Evolutionary conservation across 208 protist species (phyloP), one percentile per base, ranked within the genome.

Genomic region (Angomonas deanei): DNA sequence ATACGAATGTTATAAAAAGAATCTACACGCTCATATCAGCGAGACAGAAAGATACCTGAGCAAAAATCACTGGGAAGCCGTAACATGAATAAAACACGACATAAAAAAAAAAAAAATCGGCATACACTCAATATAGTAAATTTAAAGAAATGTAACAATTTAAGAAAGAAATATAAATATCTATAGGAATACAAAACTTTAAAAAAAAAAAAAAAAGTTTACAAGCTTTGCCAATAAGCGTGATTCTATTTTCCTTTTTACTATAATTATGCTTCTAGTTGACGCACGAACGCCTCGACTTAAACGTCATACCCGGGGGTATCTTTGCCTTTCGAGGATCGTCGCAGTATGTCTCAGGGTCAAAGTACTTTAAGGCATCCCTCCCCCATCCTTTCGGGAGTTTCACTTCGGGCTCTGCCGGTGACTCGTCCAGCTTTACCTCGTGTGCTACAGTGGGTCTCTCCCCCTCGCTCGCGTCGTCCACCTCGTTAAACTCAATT

Each of bases 341-440:
- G 61, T 91, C 84, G 64, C 73, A 86, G 58, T 91, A 91, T 19
- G 84, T 91, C 36, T 83, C 74, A n/a, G 79, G 68, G 71, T 91
- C 84, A 65, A 91, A 91, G 70, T 74, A 91, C 34, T 76, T 76
- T 38, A 61, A 28, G n/a, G 84, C 80, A 31, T 86, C 74, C 24
- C 48, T 74, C n/a, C 84, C 84, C 84, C 84, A 91, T n/a, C 84
- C 84, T 33, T 80, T 76, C 28, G 84, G 84, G 21, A 66, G 62
- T 38, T 65, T 54, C 61, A 55, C 34, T 38, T 26, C 46, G 19
- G 59, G 13, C 4, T 24, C 19, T 13, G 42, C 3, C 17, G 42
- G 5, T 26, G 17, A 5, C 17, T n/a, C 8, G 42, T 50, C 42
- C 15, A 5, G 17, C 27, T 72, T 62, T 21, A 79, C 77, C 10